A percentile compares a stretch with the other conserved stretches of the same genome.
These are phyloP conservation scores for Anthracocystis setariae DNA, from an alignment of 1,284 basidiomycete species.

Conservation along the genomic window DNA sequence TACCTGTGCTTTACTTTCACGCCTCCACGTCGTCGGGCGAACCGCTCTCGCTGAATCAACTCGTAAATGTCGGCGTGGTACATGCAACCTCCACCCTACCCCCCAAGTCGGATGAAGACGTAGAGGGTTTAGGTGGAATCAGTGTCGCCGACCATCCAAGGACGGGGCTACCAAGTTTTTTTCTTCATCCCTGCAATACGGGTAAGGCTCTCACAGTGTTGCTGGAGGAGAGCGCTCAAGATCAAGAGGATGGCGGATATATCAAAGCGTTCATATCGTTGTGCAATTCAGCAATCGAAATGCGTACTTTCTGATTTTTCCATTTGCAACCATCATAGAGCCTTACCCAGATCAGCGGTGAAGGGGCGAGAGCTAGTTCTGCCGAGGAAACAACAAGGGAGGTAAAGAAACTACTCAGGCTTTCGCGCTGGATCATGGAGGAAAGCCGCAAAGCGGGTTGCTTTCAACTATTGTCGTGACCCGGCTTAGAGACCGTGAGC, in stretches of 20 bases:
- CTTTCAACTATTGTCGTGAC: no score
- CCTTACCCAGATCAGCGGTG: no score
- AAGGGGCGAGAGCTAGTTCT: no score
- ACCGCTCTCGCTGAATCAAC: conserved; percentile 3
- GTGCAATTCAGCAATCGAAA: conserved; percentile 31
- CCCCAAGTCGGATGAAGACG: neutral
- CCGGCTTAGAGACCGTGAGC: no score
- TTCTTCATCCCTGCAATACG: conserved; percentile 42
- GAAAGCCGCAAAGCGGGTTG: no score
- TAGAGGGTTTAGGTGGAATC: conserved; percentile 4
- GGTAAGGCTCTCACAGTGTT: conserved; percentile 1
- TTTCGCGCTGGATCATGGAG: no score
- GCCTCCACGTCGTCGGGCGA: conserved; percentile 7
- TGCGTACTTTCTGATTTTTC: conserved; percentile 28
- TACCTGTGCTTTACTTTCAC: conserved; percentile 33
- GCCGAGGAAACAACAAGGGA: no score
- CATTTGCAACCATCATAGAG: no score
- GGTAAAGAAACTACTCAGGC: no score
- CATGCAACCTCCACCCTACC: neutral
- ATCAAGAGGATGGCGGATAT: conserved; percentile 7
- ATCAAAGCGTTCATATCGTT: conserved; percentile 25
- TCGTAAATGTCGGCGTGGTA: conserved; percentile 3
- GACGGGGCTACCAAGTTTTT: conserved; percentile 11
- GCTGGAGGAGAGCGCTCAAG: neutral
- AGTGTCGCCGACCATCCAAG: conserved; percentile 33